A percentile compares a stretch with the other conserved stretches of the same genome.
Conservation (phyloP, 2,329 filamentous ascomycete genomes). For the Ambrosiella cleistominuta region DNA sequence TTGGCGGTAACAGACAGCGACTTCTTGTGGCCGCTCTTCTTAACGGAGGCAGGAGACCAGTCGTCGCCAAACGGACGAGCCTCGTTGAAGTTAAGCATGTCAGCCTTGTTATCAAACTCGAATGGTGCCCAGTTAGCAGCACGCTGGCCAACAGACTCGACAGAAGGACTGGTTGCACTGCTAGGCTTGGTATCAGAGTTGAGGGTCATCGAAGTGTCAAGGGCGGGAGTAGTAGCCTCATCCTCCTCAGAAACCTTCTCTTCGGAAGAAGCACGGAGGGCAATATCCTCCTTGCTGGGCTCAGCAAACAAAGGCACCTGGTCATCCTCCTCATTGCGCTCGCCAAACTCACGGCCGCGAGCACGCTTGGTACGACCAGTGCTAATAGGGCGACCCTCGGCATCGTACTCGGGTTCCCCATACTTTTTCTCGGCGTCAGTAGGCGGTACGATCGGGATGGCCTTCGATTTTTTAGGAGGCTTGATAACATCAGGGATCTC, state of each 20-base stretch:
- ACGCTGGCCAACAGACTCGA: conserved; percentile 32
- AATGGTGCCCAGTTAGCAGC: conserved; percentile 40
- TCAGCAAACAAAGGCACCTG: conserved; percentile 60
- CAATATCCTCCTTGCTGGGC: conserved; percentile 17
- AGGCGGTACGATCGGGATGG: conserved; percentile 60
- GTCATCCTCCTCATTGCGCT: conserved; percentile 43
- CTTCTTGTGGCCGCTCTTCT: conserved; percentile 22
- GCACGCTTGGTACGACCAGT: conserved; percentile 60
- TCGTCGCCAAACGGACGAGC: conserved; percentile 33
- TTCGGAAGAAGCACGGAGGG: conserved; percentile 15
- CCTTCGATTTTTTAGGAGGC: conserved; percentile 57
- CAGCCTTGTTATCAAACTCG: conserved; percentile 35
- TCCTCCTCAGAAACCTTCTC: conserved; percentile 21
- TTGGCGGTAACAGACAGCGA: conserved; percentile 55
- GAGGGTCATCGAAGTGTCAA: conserved; percentile 28
- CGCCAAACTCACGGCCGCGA: conserved; percentile 29
- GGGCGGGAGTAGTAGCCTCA: conserved; percentile 24
- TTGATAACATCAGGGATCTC: conserved; percentile 47
- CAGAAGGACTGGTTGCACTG: conserved; percentile 34
- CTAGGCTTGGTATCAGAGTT: conserved; percentile 38
- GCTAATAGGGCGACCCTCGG: conserved; percentile 41
- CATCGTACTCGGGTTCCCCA: conserved; percentile 20
- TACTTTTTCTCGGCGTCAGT: conserved; percentile 23
- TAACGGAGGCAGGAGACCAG: conserved; percentile 24
- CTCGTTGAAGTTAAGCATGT: conserved; percentile 33